Base-by-base conservation (phyloP, 2,329 filamentous ascomycete species). In the Phaeosphaeria sp. region DNA sequence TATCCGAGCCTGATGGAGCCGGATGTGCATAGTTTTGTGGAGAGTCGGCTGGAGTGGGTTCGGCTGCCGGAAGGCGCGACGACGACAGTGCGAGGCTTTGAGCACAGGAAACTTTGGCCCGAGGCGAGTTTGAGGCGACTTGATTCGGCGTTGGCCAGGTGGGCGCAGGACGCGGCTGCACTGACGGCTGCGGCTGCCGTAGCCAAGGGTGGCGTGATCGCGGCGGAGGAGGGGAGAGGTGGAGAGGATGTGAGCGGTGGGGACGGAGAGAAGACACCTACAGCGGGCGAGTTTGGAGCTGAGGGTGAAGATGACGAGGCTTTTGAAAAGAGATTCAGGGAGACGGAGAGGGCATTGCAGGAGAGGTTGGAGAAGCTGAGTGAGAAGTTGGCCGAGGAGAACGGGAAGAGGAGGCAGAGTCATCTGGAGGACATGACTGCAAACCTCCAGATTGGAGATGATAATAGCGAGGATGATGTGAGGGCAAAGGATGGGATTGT, bases 31-130 rank as follows among this genome's bases (percentile, higher is more conserved):
- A 52, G 56, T 1, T 74, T 60, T 50, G 58, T 71, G 1, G 70
- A 68, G 39, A 69, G 62, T 46, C 74, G 74, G 42, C n/a, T 75
- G 4, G 62, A 64, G 0, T 75, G 73, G 72, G 46, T 75, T 2
- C n/a, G 6, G 3, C 51, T 75, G 13, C 72, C 73, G 0, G 56
- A 65, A 3, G 66, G 57, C 2, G 66, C 72, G 9, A 68, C 59
- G 52, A 65, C 63, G 3, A 47, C 53, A 5, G 47, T 42, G 23
- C 59, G 57, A 4, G 44, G 55, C 1, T 65, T 54, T 43, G 56
- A 71, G 43, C 47, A 53, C 18, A 50, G 41, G 27, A 42, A 56
- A 1, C 13, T 50, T 4, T 76, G 72, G 72, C 73, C 73, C 0
- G 72, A 68, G 61, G 65, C 57, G 17, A 75, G 72, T 58, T 27